Conservation (phyloP, 2,329 filamentous ascomycete species). For the Aureobasidium mangrovei region DNA sequence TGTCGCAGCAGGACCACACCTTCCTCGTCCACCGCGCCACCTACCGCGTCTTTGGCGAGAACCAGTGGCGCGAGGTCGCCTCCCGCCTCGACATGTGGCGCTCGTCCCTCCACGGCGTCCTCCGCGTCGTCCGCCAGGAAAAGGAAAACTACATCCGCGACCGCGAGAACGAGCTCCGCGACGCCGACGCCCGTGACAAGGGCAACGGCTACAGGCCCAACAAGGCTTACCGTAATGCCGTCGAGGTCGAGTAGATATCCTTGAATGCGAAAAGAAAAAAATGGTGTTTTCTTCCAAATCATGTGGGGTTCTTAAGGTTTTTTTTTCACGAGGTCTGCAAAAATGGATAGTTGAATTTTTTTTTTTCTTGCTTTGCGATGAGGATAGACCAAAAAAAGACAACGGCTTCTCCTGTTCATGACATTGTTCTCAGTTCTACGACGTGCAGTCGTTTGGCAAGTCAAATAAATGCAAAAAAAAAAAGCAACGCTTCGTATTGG, state of each 20-base stretch:
- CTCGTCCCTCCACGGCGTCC: conserved; percentile 67
- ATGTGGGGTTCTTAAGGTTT: not conserved
- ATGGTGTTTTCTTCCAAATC: not conserved
- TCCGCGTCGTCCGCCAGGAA: conserved; percentile 69
- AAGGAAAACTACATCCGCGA: conserved; percentile 69
- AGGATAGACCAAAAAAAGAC: not conserved
- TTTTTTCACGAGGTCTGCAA: not conserved
- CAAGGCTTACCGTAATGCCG: conserved; percentile 21
- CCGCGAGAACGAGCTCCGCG: conserved; percentile 60
- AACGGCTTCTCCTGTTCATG: not conserved
- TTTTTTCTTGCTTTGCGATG: not conserved
- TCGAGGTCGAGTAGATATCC: conserved; percentile 21
- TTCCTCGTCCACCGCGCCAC: conserved; percentile 95
- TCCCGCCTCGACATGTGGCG: conserved; percentile 88
- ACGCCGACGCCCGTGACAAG: conserved; percentile 15
- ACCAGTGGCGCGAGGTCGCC: conserved; percentile 94
- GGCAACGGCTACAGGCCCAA: conserved; percentile 21
- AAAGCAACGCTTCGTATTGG: not conserved
- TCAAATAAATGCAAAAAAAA: not conserved
- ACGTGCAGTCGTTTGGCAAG: no score
- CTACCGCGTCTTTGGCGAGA: conserved; percentile 93
- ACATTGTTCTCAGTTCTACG: no score
- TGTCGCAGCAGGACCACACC: conserved; percentile 83
- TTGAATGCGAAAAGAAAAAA: not conserved
- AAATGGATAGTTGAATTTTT: not conserved